Evolutionary conservation across 805 yeast species (phyloP).

Genomic region (Monosporozyma aquatica): DNA sequence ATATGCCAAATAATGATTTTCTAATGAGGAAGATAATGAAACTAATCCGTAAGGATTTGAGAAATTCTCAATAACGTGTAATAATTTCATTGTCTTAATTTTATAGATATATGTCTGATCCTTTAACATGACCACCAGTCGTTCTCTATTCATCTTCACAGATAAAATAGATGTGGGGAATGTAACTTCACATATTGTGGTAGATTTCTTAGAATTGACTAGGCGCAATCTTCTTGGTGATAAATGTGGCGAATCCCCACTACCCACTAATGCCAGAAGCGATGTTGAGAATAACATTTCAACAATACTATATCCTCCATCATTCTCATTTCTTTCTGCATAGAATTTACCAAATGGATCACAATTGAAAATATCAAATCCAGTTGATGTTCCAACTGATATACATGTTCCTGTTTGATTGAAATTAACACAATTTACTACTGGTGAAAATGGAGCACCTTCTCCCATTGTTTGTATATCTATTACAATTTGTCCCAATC

Average conservation of each 20-base stretch:
- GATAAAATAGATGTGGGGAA: constrained; percentile 55
- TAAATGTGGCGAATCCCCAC: constrained; percentile 56
- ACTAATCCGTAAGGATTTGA: constrained; percentile 48
- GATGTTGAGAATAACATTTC: constrained; percentile 76
- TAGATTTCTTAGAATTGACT: constrained; percentile 61
- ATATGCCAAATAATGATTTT: constrained; percentile 53
- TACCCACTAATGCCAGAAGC: constrained; percentile 59
- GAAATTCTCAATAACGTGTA: constrained; percentile 42
- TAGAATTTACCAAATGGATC: constrained; percentile 55
- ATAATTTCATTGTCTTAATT: constrained; percentile 55
- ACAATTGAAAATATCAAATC: constrained; percentile 61
- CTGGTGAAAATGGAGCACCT: background rate
- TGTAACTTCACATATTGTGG: constrained; percentile 60
- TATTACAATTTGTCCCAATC: too few species aligned
- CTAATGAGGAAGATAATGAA: constrained; percentile 47
- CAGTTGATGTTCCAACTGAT: constrained; percentile 55
- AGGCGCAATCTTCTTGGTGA: constrained; percentile 79
- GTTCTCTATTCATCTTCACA: constrained; percentile 55
- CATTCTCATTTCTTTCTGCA: constrained; percentile 26
- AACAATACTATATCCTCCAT: constrained; percentile 54
- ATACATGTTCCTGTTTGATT: constrained; percentile 69
- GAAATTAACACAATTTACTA: constrained; percentile 45
- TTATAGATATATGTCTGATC: constrained; percentile 68
- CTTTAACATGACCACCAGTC: constrained; percentile 51
- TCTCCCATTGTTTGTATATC: background rate